Base-by-base conservation (phyloP, 148 eudicot species). In the Pharnaceum exiguum region DNA sequence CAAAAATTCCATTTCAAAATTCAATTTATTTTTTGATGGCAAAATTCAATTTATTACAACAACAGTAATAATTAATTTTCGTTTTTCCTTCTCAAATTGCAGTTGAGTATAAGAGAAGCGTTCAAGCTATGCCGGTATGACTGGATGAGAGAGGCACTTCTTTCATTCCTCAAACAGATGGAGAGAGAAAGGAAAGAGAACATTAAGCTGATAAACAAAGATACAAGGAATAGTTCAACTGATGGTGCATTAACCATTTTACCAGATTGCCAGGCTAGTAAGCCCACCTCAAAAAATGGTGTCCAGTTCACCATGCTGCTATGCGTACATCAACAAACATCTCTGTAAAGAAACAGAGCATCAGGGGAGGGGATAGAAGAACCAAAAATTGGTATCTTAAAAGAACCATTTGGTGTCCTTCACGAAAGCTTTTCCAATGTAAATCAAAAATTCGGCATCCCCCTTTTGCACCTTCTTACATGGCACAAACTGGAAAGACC, bases 141-240 rank as follows among this genome's bases (percentile, higher is more conserved):
- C 15, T 79, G 80, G 84, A 75, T 79, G 78, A 55, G 70, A 19
- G 77, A 68, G 35, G 80, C 84, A 3, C 63, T 79, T n/a, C 36
- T 31, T 37, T 57, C 35, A 22, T 76, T 79, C 48, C n/a, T 72
- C 10, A 49, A 56, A 22, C 36, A 37, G 0, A 62, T 79, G 72
- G 68, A 46, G 10, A 25, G 5, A 30, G 65, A 63, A 9, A 27
- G 17, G n/a, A n/a, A n/a, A n/a, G n/a, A n/a, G 1, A 56, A 45
- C 39, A 28, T 18, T 5, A 69, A 24, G 46, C 17, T 46, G 45
- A 70, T 50, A 26, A 55, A 23, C 45, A 33, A 49, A 18, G 18
- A 35, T 3, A 26, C 27, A 48, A 46, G n/a, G 21, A 44, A 10
- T 30, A 64, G 57, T 10, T 51, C 64, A 15, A 8, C 1, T 26